Evolutionary conservation across 2,329 filamentous ascomycete genomes (phyloP), one percentile per base, ranked within the genome.

Genomic region (Fusarium sp.): DNA sequence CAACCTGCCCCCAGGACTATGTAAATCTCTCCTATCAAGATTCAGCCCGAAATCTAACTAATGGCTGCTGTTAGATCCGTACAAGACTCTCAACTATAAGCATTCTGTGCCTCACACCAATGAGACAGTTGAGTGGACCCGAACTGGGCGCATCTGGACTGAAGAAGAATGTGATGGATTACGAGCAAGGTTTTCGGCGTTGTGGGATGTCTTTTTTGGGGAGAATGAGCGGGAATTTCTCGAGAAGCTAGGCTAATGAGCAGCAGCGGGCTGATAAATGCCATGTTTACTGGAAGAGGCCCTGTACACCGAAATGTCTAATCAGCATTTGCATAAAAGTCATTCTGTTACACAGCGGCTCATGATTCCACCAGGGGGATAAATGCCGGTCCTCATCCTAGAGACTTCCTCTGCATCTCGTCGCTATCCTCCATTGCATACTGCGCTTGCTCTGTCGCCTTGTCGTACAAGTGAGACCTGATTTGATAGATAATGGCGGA

Each of bases 1-100:
- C 13, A 2, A 45, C 1, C 20, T 45, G 7, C 40, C 40, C 13
- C 20, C 20, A 22, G 40, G 40, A 22, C 11, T 45, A 9, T 45
- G 40, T 8, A 3, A 16, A 6, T 14, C 11, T 8, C 11, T 2
- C 13, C 6, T 8, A 2, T 4, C 40, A 1, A 14, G 3, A 4
- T 22, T 42, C 11, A 22, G 4, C 6, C 31, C 3, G 31, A 33
- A 33, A 33, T 33, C 11, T 20, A 5, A 45, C 20, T 45, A 22
- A 45, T 8, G 2, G 18, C 7, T 16, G 7, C 13, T 22, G 40
- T 45, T 8, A 22, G 40, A 45, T 16, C 40, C 40, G 2, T 45
- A 45, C 40, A 45, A 45, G 11, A 22, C 40, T 9, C 20, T 45
- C 11, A 45, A 3, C 2, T 45, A 45, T 8, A 45, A 22, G 6